A percentile compares a stretch with the other conserved stretches of the same genome.
Evolutionary conservation across 257 asterid species (phyloP).

Genomic region (Ehretia macrophylla): DNA sequence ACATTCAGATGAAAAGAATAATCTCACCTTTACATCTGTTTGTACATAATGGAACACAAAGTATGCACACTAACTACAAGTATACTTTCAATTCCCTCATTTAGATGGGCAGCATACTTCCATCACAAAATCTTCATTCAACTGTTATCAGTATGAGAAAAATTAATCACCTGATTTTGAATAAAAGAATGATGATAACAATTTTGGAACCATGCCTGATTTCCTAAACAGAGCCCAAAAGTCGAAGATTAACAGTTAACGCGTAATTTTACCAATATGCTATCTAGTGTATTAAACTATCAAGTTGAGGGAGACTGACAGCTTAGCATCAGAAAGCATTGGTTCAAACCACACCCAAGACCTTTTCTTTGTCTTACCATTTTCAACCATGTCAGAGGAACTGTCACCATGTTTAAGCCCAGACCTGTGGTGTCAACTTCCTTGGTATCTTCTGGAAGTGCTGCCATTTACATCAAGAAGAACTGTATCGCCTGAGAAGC

Average conservation of each 20-base stretch:
- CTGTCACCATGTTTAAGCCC: constrained; percentile 12
- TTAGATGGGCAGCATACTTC: background rate
- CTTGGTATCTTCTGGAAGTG: constrained; percentile 36
- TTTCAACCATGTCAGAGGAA: constrained; percentile 10
- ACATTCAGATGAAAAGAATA: too few species aligned
- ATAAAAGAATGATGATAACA: background rate
- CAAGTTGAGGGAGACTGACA: background rate
- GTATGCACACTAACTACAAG: constrained; percentile 1
- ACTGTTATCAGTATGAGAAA: too few species aligned
- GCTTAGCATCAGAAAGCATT: background rate
- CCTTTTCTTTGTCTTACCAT: background rate
- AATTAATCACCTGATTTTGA: background rate
- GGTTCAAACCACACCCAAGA: background rate
- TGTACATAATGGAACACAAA: constrained; percentile 1
- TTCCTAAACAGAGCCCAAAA: background rate
- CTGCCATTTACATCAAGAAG: constrained; percentile 29
- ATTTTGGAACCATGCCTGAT: background rate
- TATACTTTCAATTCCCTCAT: background rate
- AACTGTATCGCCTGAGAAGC: constrained; percentile 27
- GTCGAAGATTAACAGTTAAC: background rate
- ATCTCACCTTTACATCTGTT: background rate
- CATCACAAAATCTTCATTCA: too few species aligned
- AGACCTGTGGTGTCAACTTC: constrained; percentile 30
- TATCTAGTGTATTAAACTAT: background rate
- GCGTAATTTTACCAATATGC: background rate